Percentiles rank a stretch among this genome's conserved stretches.
These are phyloP conservation scores for Gillenia trifoliata DNA, from an alignment of 306 rosid species.

Conservation along the genomic window DNA sequence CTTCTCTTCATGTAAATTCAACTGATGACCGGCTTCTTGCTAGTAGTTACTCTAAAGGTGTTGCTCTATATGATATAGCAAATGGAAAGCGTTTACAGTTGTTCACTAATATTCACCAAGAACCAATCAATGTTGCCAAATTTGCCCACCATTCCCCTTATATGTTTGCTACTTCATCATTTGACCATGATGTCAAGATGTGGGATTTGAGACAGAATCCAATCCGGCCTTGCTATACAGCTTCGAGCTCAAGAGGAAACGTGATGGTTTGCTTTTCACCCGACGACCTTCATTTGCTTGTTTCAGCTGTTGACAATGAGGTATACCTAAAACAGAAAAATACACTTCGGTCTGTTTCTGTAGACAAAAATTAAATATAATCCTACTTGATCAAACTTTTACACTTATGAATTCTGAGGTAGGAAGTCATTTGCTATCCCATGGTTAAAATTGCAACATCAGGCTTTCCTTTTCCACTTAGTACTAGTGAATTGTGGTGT, in stretches of 20 bases:
- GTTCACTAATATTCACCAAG: constrained; percentile 64
- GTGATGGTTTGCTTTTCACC: constrained; percentile 90
- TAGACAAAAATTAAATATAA: background rate
- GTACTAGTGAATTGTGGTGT: background rate
- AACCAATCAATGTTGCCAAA: constrained; percentile 73
- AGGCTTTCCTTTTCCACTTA: background rate
- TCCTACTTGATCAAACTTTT: background rate
- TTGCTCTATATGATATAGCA: constrained; percentile 65
- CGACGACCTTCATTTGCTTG: constrained; percentile 63
- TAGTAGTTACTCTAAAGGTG: constrained; percentile 68
- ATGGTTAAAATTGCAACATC: background rate
- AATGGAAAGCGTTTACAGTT: constrained; percentile 56
- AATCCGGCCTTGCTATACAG: constrained; percentile 51
- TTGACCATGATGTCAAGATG: constrained; percentile 77
- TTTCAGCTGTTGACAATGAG: constrained; percentile 80
- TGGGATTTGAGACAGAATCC: constrained; percentile 84
- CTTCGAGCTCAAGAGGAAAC: constrained; percentile 70
- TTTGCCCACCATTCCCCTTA: constrained; percentile 66
- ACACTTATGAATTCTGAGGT: background rate
- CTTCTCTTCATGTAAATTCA: constrained; percentile 71
- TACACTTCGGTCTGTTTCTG: background rate
- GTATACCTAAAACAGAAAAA: constrained; percentile 17
- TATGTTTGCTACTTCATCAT: constrained; percentile 68
- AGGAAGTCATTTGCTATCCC: background rate
- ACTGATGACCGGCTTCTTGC: constrained; percentile 66